Evolutionary conservation across 192 early-diverging fungal species (phyloP), one percentile per base, ranked within the genome.

Genomic region (Backusella australiensis): DNA sequence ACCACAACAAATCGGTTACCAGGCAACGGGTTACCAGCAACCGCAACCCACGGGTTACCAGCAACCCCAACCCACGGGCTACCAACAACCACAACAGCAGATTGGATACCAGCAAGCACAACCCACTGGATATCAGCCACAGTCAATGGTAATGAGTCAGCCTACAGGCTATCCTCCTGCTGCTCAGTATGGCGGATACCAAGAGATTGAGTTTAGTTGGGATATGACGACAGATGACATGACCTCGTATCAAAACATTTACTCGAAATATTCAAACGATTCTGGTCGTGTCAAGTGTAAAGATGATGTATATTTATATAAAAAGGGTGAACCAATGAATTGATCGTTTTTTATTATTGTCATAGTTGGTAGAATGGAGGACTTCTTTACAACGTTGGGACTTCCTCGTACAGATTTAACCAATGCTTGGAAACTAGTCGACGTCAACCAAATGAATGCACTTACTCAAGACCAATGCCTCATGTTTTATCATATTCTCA

Each of bases 221-320:
- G 88, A 88, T 69, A 91, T 91, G 72, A 83, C 88, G 39, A 81
- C 90, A 2, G 80, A 85, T 11, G 89, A 87, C 63, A 83, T 86
- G 52, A 74, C 80, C 29, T 88, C 84, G 44, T 91, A 90, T 74
- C 89, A 89, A 69, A 80, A 81, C 32, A 85, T 85, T 19, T 91
- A 88, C 72, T 77, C 77, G 39, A 88, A 86, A 67, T 85, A 88
- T 73, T 84, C 83, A 4, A 84, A 86, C 44, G 34, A 84, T 11
- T 78, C 82, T 52, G 87, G 86, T 29, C 85, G 87, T 78, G 85
- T 88, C 1, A 79, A 85, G 83, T 88, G 89, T 44, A 34, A 41
- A 9, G 32, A 4, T 17, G 49, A 23, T 19, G 0, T 42, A 23
- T 49, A 36, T 53, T 12, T 74, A 34, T 29, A 15, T 46, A 41